A percentile compares a stretch with the other conserved stretches of the same genome.
These are phyloP conservation scores for Auricularia sp. DNA, from an alignment of 768 basidiomycete species.

Conservation along the genomic window DNA sequence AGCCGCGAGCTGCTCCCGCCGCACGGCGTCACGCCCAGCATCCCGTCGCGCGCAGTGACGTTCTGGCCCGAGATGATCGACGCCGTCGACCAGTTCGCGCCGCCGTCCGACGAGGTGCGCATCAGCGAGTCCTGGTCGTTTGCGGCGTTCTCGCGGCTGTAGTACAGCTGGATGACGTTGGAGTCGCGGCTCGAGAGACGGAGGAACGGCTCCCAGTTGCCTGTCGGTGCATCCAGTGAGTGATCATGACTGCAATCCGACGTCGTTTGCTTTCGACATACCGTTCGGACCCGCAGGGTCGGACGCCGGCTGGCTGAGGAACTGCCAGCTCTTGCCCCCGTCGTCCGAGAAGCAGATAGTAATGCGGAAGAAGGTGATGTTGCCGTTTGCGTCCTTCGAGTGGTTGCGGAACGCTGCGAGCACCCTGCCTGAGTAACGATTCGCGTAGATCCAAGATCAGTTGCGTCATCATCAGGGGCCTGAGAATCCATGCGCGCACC, in stretches of 20 bases:
- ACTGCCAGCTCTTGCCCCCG: not conserved
- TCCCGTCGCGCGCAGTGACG: not conserved
- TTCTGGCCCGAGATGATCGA: not conserved
- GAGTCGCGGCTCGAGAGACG: not conserved
- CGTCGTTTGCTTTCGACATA: not conserved
- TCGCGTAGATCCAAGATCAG: not conserved
- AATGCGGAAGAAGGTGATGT: not conserved
- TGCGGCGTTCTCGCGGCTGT: not conserved
- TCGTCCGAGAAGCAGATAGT: not conserved
- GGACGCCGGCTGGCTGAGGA: not conserved
- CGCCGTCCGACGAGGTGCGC: not conserved
- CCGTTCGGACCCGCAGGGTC: not conserved
- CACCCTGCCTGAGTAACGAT: not conserved
- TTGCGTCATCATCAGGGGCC: not conserved
- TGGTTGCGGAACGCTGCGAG: not conserved
- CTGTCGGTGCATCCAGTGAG: not conserved
- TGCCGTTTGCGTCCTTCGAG: not conserved
- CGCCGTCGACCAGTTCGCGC: not conserved
- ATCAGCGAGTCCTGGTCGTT: not conserved
- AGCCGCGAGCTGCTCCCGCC: not conserved
- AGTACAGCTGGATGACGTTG: not conserved
- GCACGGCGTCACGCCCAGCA: not conserved
- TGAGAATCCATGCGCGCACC: not conserved
- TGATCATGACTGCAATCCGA: too few relatives aligned
- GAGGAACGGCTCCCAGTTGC: not conserved